phyloP scores from a whole-genome alignment of 2,329 filamentous ascomycete genomes.

The Aspergillus persii region DNA sequence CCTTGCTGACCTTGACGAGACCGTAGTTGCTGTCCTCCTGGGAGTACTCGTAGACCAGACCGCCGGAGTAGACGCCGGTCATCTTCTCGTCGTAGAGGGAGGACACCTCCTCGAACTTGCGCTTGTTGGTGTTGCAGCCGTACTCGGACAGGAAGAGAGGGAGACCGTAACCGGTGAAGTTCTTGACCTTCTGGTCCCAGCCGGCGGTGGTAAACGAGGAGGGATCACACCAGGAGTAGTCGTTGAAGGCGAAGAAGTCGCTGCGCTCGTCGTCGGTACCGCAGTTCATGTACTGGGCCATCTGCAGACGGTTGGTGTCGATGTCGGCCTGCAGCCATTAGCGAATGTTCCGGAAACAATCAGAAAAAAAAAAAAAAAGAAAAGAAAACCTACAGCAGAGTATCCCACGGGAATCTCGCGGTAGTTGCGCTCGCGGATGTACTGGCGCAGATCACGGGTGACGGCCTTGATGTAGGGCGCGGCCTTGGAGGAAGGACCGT shows the following conservation, averaged over 20 bases:
- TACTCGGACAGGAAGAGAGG: conserved; percentile 95
- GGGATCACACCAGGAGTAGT: conserved; percentile 71
- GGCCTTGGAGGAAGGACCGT: conserved; percentile 61
- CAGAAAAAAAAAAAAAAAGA: neutral
- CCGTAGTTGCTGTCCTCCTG: conserved; percentile 81
- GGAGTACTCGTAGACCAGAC: conserved; percentile 93
- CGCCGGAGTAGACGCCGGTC: conserved; percentile 89
- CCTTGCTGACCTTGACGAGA: conserved; percentile 65
- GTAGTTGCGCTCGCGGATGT: conserved; percentile 61
- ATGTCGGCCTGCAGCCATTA: conserved; percentile 63
- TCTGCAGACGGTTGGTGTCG: conserved; percentile 78
- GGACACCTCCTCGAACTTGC: conserved; percentile 75
- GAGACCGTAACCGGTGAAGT: conserved; percentile 80
- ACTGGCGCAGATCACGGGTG: conserved; percentile 73
- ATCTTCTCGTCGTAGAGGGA: conserved; percentile 80
- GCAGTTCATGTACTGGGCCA: conserved; percentile 91
- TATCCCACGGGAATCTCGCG: conserved; percentile 73
- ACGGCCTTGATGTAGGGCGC: conserved; percentile 76
- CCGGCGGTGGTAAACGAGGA: conserved; percentile 74
- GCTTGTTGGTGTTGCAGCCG: conserved; percentile 80
- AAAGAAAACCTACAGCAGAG: conserved; percentile 44
- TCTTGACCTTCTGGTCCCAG: conserved; percentile 85
- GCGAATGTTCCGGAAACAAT: too few relatives aligned
- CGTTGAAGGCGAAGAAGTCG: conserved; percentile 90
- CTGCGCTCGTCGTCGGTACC: conserved; percentile 77